Evolutionary conservation across 1,284 basidiomycete species (phyloP), one percentile per base, ranked within the genome.

Genomic region (Taiwanofungus camphoratus): DNA sequence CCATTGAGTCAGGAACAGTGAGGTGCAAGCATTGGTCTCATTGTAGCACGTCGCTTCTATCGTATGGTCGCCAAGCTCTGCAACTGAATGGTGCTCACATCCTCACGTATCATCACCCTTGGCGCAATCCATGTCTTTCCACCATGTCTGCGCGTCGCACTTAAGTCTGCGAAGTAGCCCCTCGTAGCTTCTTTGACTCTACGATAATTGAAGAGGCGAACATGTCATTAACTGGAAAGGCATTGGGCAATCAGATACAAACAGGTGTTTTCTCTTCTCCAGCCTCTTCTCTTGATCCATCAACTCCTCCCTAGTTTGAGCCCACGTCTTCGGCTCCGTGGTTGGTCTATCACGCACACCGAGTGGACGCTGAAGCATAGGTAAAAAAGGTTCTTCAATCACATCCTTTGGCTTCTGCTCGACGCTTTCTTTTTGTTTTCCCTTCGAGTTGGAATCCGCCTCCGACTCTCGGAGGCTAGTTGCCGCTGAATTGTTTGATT

Each of bases 91-190:
- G 13, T 5, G 76, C 87, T 56, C 55, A 94, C 92, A 55, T 94
- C 89, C 66, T 92, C 87, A 20, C 82, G 78, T 54, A 98, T 92
- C 50, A 97, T 73, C 9, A 90, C 89, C 19, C 75, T 79, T 0
- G 94, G 94, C 11, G 91, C 92, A 42, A 94, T 78, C 93, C 92
- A 99, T 8, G 89, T 87, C 69, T 99, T 99, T 16, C 95, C 95
- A 6, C 92, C 93, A 54, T 92, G 78, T 31, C 76, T 76, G 41
- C 84, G 71, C 13, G 91, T 85, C 53, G 83, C 80, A 57, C 92
- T 90, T 45, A 89, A 74, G 59, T 98, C 95, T 52, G 88, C 76
- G 57, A 93, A 98, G 63, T 98, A 96, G 0, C 93, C 92, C 55
- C 84, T 86, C 12, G 80, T 79, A 0, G 85, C 89, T 66, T 94